Base-by-base conservation (phyloP, 1,284 basidiomycete species). In the Trametes polyzona region DNA sequence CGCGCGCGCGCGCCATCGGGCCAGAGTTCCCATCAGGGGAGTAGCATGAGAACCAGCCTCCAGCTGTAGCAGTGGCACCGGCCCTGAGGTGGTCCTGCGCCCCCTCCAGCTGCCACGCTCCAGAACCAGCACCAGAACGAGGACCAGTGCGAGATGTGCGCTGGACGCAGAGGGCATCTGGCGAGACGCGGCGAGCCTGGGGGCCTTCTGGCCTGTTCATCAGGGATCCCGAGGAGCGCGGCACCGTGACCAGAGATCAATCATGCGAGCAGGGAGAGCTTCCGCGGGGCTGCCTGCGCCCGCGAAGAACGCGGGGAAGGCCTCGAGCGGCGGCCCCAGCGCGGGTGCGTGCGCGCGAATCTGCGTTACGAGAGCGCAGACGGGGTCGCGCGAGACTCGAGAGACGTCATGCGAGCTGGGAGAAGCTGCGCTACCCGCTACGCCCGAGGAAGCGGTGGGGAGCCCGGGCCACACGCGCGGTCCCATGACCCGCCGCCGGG, bases 401-500 rank as follows among this genome's bases (percentile, higher is more conserved):
- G 40, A 30, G 50, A 53, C 53, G 58, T 59, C 58, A 59, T 55
- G 47, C 27, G 39, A 37, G 23, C 35, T 14, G 29, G 48, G 42
- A 42, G 49, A 48, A 48, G 43, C 41, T 53, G 52, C 32, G 26
- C 42, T 47, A 21, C 41, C 61, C 55, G 57, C 41, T 41, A 30
- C 50, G 36, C 52, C 55, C 32, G 55, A 39, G 27, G 60, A 53
- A 54, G 56, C 42, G 41, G 44, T 35, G 24, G 35, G 12, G 49
- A 29, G 23, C 40, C 19, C 19, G 37, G 29, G 33, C 46, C 53
- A 57, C 52, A 53, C 55, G 55, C 41, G 57, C 21, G 33, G 33
- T 44, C 61, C 52, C 61, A 63, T 63, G 61, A 63, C 61, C 35
- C 23, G 30, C 49, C 44, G 35, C 29, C 55, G 27, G 19, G 40